phyloP scores from a whole-genome alignment of 352 stramenopile species.

The Globisporangium alternatum region DNA sequence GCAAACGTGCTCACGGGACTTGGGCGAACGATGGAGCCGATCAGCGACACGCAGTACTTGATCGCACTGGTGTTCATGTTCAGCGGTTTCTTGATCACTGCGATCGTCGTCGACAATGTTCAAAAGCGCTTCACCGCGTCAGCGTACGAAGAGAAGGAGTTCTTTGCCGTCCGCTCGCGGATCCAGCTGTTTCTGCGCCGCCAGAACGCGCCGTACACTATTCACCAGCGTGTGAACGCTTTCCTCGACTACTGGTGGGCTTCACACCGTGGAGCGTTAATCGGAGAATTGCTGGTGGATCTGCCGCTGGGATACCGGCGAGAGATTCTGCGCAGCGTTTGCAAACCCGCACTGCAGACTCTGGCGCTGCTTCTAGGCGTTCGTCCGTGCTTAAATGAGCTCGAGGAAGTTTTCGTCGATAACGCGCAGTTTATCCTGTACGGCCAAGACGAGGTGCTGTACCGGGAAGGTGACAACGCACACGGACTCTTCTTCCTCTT shows the following conservation, averaged over 20 bases:
- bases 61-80: conserved; percentile 50
- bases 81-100: conserved; percentile 47
- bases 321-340: conserved; percentile 38
- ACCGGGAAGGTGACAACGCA: conserved; percentile 35
- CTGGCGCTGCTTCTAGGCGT: conserved; percentile 25
- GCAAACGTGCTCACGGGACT: conserved; percentile 31
- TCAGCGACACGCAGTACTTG: conserved; percentile 33
- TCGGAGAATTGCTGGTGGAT: conserved; percentile 34
- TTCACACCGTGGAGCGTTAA: conserved; percentile 37
- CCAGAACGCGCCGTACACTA: conserved; percentile 33
- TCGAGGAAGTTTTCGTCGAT: conserved; percentile 35
- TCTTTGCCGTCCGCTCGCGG: conserved; percentile 36
- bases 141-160: conserved; percentile 47
- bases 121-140: conserved; percentile 52
- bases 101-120: conserved; percentile 47
- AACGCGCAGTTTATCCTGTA: conserved; percentile 38
- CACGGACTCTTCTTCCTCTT: conserved; percentile 33
- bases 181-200: conserved; percentile 45
- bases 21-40: conserved; percentile 36
- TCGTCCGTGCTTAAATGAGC: conserved; percentile 21
- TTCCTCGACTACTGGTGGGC: conserved; percentile 56
- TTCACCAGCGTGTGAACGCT: conserved; percentile 42
- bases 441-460: conserved; percentile 39
- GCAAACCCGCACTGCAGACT: conserved; percentile 32
- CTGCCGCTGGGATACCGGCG: conserved; percentile 28